These are phyloP conservation scores for Aureobasidium subglaciale DNA, from an alignment of 2,329 filamentous ascomycete species.

Conservation along the genomic window DNA sequence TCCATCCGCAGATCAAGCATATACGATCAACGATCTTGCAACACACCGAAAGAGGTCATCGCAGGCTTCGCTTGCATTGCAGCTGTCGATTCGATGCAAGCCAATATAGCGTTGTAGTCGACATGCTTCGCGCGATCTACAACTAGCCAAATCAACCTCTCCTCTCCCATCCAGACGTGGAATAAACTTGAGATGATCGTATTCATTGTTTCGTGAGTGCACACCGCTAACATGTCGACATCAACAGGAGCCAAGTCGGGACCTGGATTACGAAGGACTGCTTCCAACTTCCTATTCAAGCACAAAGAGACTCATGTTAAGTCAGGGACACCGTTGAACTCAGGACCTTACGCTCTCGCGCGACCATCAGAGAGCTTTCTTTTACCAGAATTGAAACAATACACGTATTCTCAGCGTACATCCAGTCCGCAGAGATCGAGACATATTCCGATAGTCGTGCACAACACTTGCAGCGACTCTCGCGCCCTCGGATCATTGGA, in stretches of 20 bases:
- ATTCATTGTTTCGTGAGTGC: not conserved
- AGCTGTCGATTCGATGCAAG: not conserved
- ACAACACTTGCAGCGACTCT: not conserved
- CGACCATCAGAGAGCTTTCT: not conserved
- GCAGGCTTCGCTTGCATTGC: not conserved
- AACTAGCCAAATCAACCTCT: not conserved
- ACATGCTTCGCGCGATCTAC: no score
- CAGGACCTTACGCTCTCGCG: not conserved
- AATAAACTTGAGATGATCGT: no score
- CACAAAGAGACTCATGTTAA: not conserved
- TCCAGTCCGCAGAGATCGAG: conserved; percentile 8
- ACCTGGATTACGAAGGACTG: not conserved
- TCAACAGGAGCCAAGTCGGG: conserved; percentile 1
- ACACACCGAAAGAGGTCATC: not conserved
- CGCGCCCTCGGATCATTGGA: not conserved
- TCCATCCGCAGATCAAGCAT: not conserved
- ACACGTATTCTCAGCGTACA: not conserved
- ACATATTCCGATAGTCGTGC: conserved; percentile 2
- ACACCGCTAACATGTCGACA: conserved; percentile 6
- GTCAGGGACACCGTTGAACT: not conserved
- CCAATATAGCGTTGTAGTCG: no score
- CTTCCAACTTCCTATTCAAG: conserved; percentile 2
- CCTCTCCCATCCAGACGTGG: no score
- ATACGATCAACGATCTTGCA: not conserved
- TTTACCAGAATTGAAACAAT: not conserved